Evolutionary conservation across 2,329 filamentous ascomycete genomes (phyloP).

Genomic region (Colletotrichum costaricense): DNA sequence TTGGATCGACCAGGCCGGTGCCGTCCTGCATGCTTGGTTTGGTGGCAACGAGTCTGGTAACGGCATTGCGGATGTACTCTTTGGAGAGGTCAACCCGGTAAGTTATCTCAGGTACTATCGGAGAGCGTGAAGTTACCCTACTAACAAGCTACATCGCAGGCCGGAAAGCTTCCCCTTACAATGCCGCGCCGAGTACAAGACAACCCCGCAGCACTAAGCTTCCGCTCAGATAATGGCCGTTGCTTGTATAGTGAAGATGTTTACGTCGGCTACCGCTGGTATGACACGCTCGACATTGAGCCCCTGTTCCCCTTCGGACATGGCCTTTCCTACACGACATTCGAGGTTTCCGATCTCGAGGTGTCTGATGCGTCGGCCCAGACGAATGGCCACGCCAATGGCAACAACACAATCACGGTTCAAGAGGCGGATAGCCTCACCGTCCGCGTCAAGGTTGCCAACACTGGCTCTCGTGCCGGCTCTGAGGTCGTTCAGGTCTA

Average conservation of each 20-base stretch:
- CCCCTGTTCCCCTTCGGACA: slow-evolving; percentile 76
- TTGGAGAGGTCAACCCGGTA: slow-evolving; percentile 48
- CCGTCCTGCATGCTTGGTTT: slow-evolving; percentile 41
- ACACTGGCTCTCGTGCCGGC: slow-evolving; percentile 41
- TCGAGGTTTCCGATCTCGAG: slow-evolving; percentile 63
- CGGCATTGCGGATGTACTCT: slow-evolving; percentile 42
- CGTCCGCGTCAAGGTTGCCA: slow-evolving; percentile 58
- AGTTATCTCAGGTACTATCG: slow-evolving; percentile 39
- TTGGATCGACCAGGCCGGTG: slow-evolving; percentile 63
- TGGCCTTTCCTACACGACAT: slow-evolving; percentile 75
- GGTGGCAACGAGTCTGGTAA: slow-evolving; percentile 42
- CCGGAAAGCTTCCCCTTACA: slow-evolving; percentile 79
- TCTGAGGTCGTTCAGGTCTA: slow-evolving; percentile 46
- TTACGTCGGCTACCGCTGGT: slow-evolving; percentile 79
- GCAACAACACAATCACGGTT: slow-evolving; percentile 56
- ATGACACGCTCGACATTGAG: slow-evolving; percentile 61
- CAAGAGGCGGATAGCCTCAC: slow-evolving; percentile 36
- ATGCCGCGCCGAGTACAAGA: slow-evolving; percentile 73
- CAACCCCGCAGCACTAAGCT: slow-evolving; percentile 78
- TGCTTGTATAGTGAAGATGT: slow-evolving; percentile 79
- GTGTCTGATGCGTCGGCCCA: slow-evolving; percentile 51
- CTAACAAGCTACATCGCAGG: slow-evolving; percentile 51
- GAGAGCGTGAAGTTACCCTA: background rate
- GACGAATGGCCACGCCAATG: slow-evolving; percentile 26
- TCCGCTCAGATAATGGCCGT: slow-evolving; percentile 70